Base-by-base conservation (phyloP, 768 basidiomycete genomes). In the Serendipita indica region DNA sequence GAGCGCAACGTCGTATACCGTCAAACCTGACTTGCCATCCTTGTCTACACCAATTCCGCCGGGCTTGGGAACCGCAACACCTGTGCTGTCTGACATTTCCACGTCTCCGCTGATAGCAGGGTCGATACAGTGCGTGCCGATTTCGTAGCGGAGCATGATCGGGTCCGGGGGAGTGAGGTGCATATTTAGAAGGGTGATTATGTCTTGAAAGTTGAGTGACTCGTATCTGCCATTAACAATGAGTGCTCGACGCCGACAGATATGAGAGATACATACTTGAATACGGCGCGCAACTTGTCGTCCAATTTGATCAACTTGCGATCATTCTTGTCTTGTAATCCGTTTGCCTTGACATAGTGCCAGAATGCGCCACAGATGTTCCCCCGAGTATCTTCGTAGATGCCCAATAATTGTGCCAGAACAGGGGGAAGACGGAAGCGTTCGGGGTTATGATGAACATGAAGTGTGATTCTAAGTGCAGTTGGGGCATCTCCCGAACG, bases 311-410 rank as follows among this genome's bases (percentile, higher is more conserved):
- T 79, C 56, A 80, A 68, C 35, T 82, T 77, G 59, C 87, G 74
- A 69, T 90, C 87, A 0, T 79, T 78, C 63, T 89, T 89, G 69
- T 90, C 89, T 69, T 90, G 88, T 16, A 93, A 71, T 25, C 81
- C 79, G 63, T 90, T 76, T 13, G 83, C 72, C 67, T 92, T 94
- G 72, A 96, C 86, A 64, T 93, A 91, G 65, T 86, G 88, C 93
- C 93, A 98, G 10, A 96, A 68, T 0, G 86, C 79, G 59, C 89
- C 83, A 16, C 94, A 77, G 16, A 89, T 79, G 3, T 85, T 88
- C 22, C 84, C 73, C 28, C 89, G 79, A 33, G 86, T 89, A 28
- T 89, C 90, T 67, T 96, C 87, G 64, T 86, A 84, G 67, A 92
- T 77, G 18, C 82, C 84, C 35, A 97, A 74, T 12, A 91, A 68